phyloP scores from a whole-genome alignment of 2,329 filamentous ascomycete genomes.

The Paecilomyces sp. region DNA sequence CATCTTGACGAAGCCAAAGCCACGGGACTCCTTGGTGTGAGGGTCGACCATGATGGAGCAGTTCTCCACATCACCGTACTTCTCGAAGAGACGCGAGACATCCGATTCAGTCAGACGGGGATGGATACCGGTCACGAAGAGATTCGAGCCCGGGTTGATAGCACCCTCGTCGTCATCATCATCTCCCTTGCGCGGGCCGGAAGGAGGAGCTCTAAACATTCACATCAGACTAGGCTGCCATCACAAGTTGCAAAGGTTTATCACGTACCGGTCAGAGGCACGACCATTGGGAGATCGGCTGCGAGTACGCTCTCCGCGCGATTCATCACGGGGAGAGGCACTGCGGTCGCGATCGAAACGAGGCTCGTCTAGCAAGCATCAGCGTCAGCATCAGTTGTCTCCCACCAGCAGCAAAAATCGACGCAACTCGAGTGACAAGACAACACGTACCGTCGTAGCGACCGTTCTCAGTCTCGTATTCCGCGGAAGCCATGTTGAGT shows the following conservation, averaged over 20 bases:
- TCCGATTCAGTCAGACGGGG: constrained; percentile 84
- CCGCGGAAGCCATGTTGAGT: constrained; percentile 44
- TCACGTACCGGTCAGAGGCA: constrained; percentile 42
- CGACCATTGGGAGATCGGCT: constrained; percentile 59
- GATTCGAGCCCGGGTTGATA: constrained; percentile 89
- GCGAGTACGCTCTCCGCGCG: constrained; percentile 49
- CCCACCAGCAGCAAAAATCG: background rate
- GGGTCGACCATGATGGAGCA: constrained; percentile 99
- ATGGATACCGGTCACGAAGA: constrained; percentile 97
- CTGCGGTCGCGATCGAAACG: constrained; percentile 61
- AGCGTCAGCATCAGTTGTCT: background rate
- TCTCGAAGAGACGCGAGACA: constrained; percentile 92
- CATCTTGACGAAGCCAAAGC: constrained; percentile 99
- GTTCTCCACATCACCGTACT: constrained; percentile 97
- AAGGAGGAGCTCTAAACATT: constrained; percentile 36
- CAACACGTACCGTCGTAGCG: constrained; percentile 56
- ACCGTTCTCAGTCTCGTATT: constrained; percentile 61
- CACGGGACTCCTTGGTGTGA: constrained; percentile 96
- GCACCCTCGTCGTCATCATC: constrained; percentile 64
- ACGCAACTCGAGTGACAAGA: background rate
- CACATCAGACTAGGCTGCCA: background rate
- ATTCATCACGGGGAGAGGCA: constrained; percentile 57
- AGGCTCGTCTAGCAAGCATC: constrained; percentile 43
- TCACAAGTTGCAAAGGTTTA: background rate
- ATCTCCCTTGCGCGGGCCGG: constrained; percentile 36